Conservation (phyloP, 2,329 filamentous ascomycete genomes). For the Talaromyces sp. region DNA sequence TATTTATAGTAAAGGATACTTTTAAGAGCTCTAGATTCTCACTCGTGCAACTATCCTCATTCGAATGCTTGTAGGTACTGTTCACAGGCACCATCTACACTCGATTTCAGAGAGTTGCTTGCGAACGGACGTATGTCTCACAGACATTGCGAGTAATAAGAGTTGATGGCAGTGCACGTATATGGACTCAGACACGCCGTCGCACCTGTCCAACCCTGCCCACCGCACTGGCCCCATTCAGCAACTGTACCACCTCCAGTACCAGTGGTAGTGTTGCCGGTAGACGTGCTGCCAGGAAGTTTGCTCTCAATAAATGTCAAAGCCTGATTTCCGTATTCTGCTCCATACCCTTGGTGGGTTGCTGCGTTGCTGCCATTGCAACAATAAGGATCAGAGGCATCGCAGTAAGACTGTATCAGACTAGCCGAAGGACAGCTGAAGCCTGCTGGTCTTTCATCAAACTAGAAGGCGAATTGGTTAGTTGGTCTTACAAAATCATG, state of each 20-base stretch:
- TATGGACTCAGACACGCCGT: conserved; percentile 27
- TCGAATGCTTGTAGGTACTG: too few species aligned
- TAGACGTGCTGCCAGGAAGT: conserved; percentile 13
- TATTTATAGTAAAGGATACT: not conserved
- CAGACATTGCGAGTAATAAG: conserved; percentile 33
- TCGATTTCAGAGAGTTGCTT: not conserved
- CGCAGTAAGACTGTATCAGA: conserved; percentile 64
- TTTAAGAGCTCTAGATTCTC: too few species aligned
- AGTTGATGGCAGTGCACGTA: conserved; percentile 27
- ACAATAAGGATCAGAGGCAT: conserved; percentile 62
- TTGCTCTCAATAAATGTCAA: conserved; percentile 55
- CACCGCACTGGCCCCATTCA: conserved; percentile 27
- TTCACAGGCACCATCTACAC: too few species aligned
- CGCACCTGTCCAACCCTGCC: conserved; percentile 28
- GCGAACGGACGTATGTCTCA: conserved; percentile 6
- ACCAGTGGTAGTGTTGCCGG: not conserved
- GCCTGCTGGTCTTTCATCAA: conserved; percentile 56
- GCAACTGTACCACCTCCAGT: conserved; percentile 6
- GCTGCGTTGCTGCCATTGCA: conserved; percentile 60
- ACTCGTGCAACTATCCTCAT: too few species aligned
- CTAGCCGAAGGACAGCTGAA: conserved; percentile 55
- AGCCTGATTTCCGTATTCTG: conserved; percentile 58
- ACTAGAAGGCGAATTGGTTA: conserved; percentile 41
- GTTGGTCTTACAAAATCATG: not conserved
- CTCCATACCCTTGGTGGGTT: conserved; percentile 60